Evolutionary conservation across 768 basidiomycete species (phyloP).

Genomic region (Russula vinacea): DNA sequence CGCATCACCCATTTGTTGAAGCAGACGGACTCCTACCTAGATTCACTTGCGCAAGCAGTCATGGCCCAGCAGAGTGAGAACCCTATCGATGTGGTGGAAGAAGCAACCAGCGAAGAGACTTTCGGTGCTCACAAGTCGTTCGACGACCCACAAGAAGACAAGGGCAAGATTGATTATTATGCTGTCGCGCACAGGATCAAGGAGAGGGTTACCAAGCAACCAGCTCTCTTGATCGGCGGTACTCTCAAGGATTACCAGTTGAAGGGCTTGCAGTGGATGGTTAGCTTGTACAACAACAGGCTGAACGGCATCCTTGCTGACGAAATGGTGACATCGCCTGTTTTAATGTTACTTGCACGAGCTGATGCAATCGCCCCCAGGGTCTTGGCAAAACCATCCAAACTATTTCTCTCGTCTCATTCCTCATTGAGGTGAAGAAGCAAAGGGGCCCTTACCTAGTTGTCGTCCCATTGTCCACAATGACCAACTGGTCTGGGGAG

Average conservation of each 20-base stretch:
- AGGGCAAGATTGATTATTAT: constrained; percentile 90
- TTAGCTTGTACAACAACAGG: constrained; percentile 93
- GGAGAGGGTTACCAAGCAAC: constrained; percentile 78
- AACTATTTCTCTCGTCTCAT: constrained; percentile 91
- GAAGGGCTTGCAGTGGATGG: constrained; percentile 98
- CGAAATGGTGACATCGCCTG: constrained; percentile 65
- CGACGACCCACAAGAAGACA: constrained; percentile 59
- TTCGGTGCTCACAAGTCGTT: constrained; percentile 78
- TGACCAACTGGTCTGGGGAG: constrained; percentile 97
- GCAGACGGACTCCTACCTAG: constrained; percentile 93
- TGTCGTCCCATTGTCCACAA: constrained; percentile 91
- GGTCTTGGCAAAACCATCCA: constrained; percentile 96
- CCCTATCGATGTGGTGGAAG: constrained; percentile 46
- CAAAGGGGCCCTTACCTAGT: constrained; percentile 95
- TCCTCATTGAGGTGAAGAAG: constrained; percentile 87
- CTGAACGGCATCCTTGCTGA: constrained; percentile 94
- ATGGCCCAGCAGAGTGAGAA: constrained; percentile 82
- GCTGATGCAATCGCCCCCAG: constrained; percentile 38
- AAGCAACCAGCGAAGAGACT: constrained; percentile 78
- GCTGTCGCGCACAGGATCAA: constrained; percentile 90
- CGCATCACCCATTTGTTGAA: constrained; percentile 94
- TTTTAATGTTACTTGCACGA: not conserved
- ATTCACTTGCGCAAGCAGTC: constrained; percentile 92
- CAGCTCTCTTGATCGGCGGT: constrained; percentile 74
- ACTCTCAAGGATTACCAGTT: constrained; percentile 93